Percentiles rank a stretch among this genome's conserved stretches.
Evolutionary conservation across 371 early-diverging fungal genomes (phyloP).

Genomic region (Cladochytrium tenue): DNA sequence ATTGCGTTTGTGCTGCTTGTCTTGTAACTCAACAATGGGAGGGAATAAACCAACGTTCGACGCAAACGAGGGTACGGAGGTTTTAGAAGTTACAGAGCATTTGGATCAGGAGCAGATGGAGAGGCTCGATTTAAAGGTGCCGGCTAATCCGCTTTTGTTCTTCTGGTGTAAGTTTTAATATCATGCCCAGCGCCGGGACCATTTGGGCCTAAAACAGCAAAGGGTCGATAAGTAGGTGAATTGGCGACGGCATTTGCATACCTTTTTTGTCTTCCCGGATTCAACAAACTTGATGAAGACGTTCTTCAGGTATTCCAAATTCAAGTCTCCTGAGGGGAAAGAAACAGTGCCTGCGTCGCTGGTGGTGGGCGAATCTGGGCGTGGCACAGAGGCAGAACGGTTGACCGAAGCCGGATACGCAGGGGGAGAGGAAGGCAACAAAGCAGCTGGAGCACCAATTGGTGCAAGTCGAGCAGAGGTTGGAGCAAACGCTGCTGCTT

Average conservation of each 20-base stretch:
- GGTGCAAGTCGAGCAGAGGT: not conserved
- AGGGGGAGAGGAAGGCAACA: not conserved
- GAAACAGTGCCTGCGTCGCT: not conserved
- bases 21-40: too few relatives aligned
- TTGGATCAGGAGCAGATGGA: too few relatives aligned
- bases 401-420: constrained; percentile 2
- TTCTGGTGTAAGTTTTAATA: constrained; percentile 78
- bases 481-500: constrained; percentile 16
- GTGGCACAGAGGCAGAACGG: not conserved
- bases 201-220: constrained; percentile 67
- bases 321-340: constrained; percentile 8
- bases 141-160: constrained; percentile 69
- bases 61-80: too few relatives aligned
- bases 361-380: constrained; percentile 32
- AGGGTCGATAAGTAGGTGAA: not conserved
- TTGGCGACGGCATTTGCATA: not conserved
- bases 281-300: constrained; percentile 85
- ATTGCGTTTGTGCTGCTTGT: too few relatives aligned
- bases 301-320: constrained; percentile 80
- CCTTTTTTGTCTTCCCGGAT: constrained; percentile 56
- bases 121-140: constrained; percentile 28
- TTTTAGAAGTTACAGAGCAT: too few relatives aligned
- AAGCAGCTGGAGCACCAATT: not conserved
- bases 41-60: too few relatives aligned
- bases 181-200: constrained; percentile 76